phyloP scores from a whole-genome alignment of 306 rosid genomes.

The Bauhinia variegata region DNA sequence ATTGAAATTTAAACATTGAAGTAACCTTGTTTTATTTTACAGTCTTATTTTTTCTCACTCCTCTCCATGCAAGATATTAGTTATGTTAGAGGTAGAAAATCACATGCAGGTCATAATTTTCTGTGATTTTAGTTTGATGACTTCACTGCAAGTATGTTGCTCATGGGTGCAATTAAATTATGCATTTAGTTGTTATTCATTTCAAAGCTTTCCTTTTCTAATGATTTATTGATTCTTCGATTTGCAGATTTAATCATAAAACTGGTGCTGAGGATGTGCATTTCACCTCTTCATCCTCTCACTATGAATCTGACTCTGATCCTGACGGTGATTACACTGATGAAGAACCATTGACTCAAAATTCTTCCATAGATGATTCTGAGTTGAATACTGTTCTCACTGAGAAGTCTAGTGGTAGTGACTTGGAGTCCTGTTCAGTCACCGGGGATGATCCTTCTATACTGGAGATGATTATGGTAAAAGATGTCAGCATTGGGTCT shows the following conservation, averaged over 20 bases:
- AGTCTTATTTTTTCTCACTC: background rate
- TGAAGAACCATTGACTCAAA: slow-evolving; percentile 36
- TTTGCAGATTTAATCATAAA: slow-evolving; percentile 83
- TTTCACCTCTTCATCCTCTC: slow-evolving; percentile 61
- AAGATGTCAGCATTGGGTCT: slow-evolving; percentile 70
- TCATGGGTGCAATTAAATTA: background rate
- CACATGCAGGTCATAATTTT: background rate
- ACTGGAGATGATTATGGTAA: slow-evolving; percentile 84
- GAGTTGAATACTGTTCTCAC: slow-evolving; percentile 25
- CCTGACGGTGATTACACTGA: slow-evolving; percentile 24
- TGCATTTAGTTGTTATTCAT: background rate
- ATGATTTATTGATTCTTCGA: slow-evolving; percentile 27
- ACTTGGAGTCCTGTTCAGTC: slow-evolving; percentile 41
- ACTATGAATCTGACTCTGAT: slow-evolving; percentile 46
- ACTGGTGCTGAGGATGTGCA: slow-evolving; percentile 91
- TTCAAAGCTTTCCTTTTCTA: slow-evolving; percentile 26
- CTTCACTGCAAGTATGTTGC: background rate
- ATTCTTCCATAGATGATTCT: slow-evolving; percentile 35
- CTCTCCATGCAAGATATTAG: background rate
- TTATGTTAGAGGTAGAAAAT: background rate
- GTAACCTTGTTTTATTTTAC: background rate
- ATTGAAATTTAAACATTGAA: background rate
- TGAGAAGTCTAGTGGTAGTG: slow-evolving; percentile 26
- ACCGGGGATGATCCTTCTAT: slow-evolving; percentile 43
- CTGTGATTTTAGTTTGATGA: background rate